phyloP scores from a whole-genome alignment of 225 moss, liverwort and hornwort genomes.

The Anthoceros angustus region DNA sequence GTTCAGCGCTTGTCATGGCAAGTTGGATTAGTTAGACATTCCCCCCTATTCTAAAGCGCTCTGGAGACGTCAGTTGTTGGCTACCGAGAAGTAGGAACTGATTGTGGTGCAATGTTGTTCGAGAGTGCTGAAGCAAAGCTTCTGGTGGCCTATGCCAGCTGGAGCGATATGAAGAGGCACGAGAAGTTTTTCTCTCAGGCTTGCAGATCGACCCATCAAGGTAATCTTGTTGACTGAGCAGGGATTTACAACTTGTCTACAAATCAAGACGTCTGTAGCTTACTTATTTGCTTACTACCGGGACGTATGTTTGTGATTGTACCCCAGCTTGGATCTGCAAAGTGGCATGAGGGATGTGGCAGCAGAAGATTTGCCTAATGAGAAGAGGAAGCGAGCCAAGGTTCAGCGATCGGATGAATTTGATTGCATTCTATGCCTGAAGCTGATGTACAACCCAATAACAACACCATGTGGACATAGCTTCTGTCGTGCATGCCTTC shows the following conservation, averaged over 20 bases:
- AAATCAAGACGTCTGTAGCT: neutral
- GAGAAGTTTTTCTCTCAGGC: conserved; percentile 52
- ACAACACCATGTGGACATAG: conserved; percentile 92
- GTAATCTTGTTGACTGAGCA: conserved; percentile 18
- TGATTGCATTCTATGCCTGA: conserved; percentile 81
- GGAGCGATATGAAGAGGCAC: conserved; percentile 68
- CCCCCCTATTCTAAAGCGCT: neutral
- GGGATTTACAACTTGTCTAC: neutral
- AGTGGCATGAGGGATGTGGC: conserved; percentile 35
- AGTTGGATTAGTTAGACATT: neutral
- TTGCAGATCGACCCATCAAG: conserved; percentile 52
- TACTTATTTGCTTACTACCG: neutral
- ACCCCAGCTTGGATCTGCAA: conserved; percentile 28
- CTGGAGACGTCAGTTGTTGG: neutral
- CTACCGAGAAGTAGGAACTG: neutral
- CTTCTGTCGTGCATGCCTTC: conserved; percentile 65
- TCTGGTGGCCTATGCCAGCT: conserved; percentile 25
- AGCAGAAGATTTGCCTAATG: conserved; percentile 27
- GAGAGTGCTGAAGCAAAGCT: neutral
- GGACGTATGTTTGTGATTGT: neutral
- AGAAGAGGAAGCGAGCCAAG: conserved; percentile 37
- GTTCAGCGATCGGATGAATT: conserved; percentile 66
- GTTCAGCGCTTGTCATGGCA: conserved; percentile 59
- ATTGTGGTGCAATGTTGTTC: neutral
- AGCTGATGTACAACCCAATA: conserved; percentile 64